phyloP scores from a whole-genome alignment of 2,329 filamentous ascomycete genomes.

The Pseudomassariella vexata region DNA sequence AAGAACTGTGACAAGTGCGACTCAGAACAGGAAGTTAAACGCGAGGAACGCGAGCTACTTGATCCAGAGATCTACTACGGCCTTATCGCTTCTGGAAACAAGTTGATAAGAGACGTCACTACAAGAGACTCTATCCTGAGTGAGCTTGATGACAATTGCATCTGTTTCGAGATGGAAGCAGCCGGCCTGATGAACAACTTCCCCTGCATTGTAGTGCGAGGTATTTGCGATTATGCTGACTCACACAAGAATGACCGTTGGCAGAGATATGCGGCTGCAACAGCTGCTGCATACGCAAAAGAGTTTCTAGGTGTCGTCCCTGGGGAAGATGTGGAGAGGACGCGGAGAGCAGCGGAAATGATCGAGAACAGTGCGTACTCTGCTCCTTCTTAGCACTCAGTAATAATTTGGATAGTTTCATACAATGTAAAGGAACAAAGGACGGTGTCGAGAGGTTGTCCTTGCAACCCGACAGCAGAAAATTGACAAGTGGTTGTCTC shows the following conservation, averaged over 20 bases:
- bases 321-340: neutral
- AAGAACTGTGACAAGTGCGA: neutral
- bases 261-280: neutral
- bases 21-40: neutral
- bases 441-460: conserved; percentile 22
- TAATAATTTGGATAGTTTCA: neutral
- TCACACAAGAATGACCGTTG: neutral
- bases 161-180: conserved; percentile 3
- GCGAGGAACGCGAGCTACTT: neutral
- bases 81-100: neutral
- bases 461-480: conserved; percentile 23
- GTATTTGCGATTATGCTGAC: neutral
- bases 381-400: no score
- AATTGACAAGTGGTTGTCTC: neutral
- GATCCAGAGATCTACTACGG: neutral
- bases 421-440: neutral
- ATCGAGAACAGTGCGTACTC: no score
- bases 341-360: no score
- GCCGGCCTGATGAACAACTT: neutral
- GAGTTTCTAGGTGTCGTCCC: neutral
- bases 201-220: neutral
- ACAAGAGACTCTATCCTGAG: neutral
- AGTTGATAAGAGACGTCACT: neutral
- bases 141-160: neutral
- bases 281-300: neutral